Base-by-base conservation (phyloP, 2,329 filamentous ascomycete genomes). In the Trichoderma brevicompactum region DNA sequence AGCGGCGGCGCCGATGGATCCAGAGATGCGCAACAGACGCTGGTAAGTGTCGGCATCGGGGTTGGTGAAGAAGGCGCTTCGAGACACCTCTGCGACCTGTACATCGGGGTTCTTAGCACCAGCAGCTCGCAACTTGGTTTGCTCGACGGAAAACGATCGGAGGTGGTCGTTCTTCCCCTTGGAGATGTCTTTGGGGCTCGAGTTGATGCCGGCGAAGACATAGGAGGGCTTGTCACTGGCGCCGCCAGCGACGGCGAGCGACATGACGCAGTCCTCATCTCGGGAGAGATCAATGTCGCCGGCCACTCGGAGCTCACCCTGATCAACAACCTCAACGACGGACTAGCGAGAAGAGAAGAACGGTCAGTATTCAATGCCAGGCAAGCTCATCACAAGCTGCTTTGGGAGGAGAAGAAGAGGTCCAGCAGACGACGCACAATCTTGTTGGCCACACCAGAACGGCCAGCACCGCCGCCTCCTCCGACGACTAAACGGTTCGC, bases 191-290 rank as follows among this genome's bases (percentile, higher is more conserved):
- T 83, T 84, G 53, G 87, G 83, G 66, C 89, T 90, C 66, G 92
- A 93, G 76, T 97, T 97, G 79, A 97, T 89, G 62, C 93, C 93
- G 32, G 93, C 92, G 69, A 91, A 88, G 61, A 80, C 52, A 49
- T 82, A 75, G 28, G 85, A 86, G 54, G 73, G 81, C 71, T 83
- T 88, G 58, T 80, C 81, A 77, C 80, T 85, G 77, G 73, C 84
- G 74, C 79, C 84, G 69, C 92, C 88, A 10, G 19, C 38, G 60
- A 90, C 86, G 48, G 88, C 92, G 56, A 97, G 83, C 63, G 91
- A 94, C 69, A 90, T 92, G 66, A 96, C 92, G 65, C 91, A 96
- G 78, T 98, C 94, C 79, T 97, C 94, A 74, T 94, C 87, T 71
- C 87, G 85, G 68, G 91, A 91, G 55, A 97, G 87, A 66, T 92